Base-by-base conservation (phyloP, 202 grass and related monocot genomes). In the Carex arenaria region DNA sequence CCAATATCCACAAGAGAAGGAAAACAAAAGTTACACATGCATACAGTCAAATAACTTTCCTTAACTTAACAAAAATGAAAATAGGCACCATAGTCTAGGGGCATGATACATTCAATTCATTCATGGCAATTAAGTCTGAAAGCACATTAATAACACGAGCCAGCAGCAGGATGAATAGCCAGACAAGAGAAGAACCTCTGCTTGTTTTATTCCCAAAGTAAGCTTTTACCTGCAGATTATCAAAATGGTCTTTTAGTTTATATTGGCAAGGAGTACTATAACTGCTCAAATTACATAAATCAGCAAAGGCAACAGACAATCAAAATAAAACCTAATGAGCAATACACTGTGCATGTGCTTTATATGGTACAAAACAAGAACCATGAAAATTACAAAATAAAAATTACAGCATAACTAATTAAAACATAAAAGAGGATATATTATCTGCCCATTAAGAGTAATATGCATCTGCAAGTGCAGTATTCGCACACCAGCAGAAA, bases 161-260 rank as follows among this genome's bases (percentile, higher is more conserved):
- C 38, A 5, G 71, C 82, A 76, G 38, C 53, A 45, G 43, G 28
- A 84, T 60, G 11, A 61, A 53, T 62, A 77, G 67, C 67, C 52
- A 77, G 10, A 42, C 18, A 69, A 69, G 43, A 70, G 4, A 54
- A 55, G 34, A 52, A 8, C n/a, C 38, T 84, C 38, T 36, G 42
- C 57, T 77, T 64, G 67, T 64, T 62, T 56, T 49, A 22, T 63
- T 52, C 57, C 54, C 17, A 20, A 62, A 57, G 31, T 76, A 61
- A 43, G 51, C 54, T 31, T 51, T 64, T 74, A 74, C 68, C 71
- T 74, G 69, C 42, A 62, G 6, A 76, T 62, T 14, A 63, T 30
- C 45, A 84, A 85, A 13, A 80, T 83, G n/a, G 64, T 40, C 62
- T 79, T 82, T 82, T 80, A 89, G 87, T 84, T 84, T 60, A 60